A percentile compares a stretch with the other conserved stretches of the same genome.
phyloP scores from a whole-genome alignment of 192 early-diverging fungal genomes.

The Coemansia asiatica region DNA sequence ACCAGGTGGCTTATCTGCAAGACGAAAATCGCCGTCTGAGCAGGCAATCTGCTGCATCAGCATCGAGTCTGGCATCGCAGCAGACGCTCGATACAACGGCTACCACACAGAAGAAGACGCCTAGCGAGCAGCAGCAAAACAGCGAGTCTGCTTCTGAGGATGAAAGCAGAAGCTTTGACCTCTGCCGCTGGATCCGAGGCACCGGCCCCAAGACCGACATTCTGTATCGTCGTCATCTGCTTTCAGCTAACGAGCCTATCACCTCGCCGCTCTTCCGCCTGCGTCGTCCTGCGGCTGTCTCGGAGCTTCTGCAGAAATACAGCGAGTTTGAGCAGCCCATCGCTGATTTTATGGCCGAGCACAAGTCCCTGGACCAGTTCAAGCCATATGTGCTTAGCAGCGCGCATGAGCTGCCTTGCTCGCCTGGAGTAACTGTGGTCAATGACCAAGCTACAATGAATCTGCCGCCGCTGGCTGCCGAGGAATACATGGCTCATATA shows the following conservation, averaged over 20 bases:
- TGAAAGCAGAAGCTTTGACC: conserved; percentile 13
- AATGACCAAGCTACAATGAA: conserved; percentile 33
- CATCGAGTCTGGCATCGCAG: background rate
- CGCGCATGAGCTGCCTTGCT: conserved; percentile 24
- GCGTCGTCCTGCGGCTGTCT: conserved; percentile 15
- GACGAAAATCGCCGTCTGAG: background rate
- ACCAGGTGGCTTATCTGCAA: background rate
- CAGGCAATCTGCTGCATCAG: background rate
- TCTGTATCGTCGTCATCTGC: conserved; percentile 23
- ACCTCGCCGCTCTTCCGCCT: conserved; percentile 29
- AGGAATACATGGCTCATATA: conserved; percentile 38
- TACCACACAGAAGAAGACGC: background rate
- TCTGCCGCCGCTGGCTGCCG: conserved; percentile 39
- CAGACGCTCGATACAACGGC: conserved; percentile 2
- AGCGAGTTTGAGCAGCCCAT: conserved; percentile 15
- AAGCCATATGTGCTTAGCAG: conserved; percentile 26
- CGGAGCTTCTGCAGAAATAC: conserved; percentile 33
- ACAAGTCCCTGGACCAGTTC: conserved; percentile 23
- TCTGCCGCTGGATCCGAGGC: conserved; percentile 36
- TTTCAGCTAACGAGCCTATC: conserved; percentile 15
- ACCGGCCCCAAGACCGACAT: conserved; percentile 23
- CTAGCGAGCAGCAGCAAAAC: background rate
- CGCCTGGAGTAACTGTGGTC: conserved; percentile 13
- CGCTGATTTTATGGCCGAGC: conserved; percentile 33
- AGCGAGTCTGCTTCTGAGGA: background rate